These are phyloP conservation scores for Penicillium rolfsii DNA, from an alignment of 2,329 filamentous ascomycete species.

Conservation along the genomic window DNA sequence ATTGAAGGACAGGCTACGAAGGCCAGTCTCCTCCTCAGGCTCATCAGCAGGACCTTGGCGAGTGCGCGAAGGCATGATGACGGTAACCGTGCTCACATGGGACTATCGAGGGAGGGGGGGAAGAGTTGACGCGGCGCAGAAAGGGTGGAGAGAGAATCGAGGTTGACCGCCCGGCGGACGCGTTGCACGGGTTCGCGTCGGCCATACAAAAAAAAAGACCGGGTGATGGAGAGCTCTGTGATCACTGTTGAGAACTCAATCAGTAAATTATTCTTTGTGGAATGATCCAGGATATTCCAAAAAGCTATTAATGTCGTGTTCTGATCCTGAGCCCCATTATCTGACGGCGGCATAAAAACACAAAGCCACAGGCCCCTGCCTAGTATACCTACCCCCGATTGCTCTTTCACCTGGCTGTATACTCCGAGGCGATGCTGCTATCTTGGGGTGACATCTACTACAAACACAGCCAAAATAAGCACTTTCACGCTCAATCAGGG, in stretches of 20 bases:
- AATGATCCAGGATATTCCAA: too few relatives aligned
- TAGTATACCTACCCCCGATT: too few relatives aligned
- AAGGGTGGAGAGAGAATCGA: slow-evolving; percentile 21
- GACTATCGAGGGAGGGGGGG: slow-evolving; percentile 19
- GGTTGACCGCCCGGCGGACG: slow-evolving; percentile 32
- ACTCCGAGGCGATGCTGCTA: background rate
- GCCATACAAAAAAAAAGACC: slow-evolving; percentile 10
- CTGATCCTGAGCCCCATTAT: too few relatives aligned
- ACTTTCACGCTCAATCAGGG: background rate
- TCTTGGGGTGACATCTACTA: too few relatives aligned
- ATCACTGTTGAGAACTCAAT: background rate
- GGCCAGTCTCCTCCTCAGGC: slow-evolving; percentile 42
- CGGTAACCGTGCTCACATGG: slow-evolving; percentile 27
- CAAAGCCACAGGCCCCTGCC: too few relatives aligned
- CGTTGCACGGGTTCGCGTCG: slow-evolving; percentile 28
- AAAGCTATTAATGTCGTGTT: too few relatives aligned
- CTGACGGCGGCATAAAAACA: too few relatives aligned
- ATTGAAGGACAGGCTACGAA: slow-evolving; percentile 70
- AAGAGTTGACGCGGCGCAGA: slow-evolving; percentile 24
- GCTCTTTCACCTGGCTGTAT: background rate
- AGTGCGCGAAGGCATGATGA: slow-evolving; percentile 50
- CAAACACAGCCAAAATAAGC: background rate
- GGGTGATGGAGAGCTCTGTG: background rate
- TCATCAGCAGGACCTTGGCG: slow-evolving; percentile 41
- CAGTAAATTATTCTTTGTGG: background rate